phyloP scores from a whole-genome alignment of 2,329 filamentous ascomycete species.

The Botryotinia calthae region DNA sequence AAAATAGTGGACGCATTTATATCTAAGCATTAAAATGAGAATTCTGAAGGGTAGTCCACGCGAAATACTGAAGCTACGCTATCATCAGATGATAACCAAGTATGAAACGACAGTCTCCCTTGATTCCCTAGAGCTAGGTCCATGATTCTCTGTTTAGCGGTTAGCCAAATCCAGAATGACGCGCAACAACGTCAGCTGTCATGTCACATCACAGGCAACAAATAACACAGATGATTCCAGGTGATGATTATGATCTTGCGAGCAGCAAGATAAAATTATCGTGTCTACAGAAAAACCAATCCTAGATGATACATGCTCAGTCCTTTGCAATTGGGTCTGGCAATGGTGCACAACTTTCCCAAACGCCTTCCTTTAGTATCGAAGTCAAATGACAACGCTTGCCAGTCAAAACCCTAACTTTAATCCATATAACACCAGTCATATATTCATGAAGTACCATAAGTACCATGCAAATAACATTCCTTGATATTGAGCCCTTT shows the following conservation, averaged over 20 bases:
- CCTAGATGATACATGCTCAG: conserved; percentile 10
- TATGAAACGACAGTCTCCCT: neutral
- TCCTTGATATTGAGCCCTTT: neutral
- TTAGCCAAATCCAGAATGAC: neutral
- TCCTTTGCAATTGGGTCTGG: conserved; percentile 10
- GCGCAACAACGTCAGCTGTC: neutral
- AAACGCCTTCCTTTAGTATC: conserved; percentile 13
- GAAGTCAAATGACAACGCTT: conserved; percentile 15
- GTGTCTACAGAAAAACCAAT: conserved; percentile 3
- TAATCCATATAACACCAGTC: conserved; percentile 13
- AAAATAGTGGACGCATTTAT: neutral
- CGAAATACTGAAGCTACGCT: neutral
- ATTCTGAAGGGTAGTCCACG: neutral
- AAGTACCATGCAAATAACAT: conserved; percentile 17
- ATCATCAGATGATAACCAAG: neutral
- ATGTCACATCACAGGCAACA: neutral
- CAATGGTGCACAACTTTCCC: conserved; percentile 8
- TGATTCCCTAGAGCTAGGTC: neutral
- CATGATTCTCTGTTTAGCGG: neutral
- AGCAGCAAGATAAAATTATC: conserved; percentile 1
- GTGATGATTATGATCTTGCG: neutral
- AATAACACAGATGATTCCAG: neutral
- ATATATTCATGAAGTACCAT: conserved; percentile 19
- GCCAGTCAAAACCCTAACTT: conserved; percentile 3
- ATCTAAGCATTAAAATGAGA: neutral